Evolutionary conservation across 78 protist genomes (phyloP), one percentile per base, ranked within the genome.

Genomic region (Anaeramoeba ignava): DNA sequence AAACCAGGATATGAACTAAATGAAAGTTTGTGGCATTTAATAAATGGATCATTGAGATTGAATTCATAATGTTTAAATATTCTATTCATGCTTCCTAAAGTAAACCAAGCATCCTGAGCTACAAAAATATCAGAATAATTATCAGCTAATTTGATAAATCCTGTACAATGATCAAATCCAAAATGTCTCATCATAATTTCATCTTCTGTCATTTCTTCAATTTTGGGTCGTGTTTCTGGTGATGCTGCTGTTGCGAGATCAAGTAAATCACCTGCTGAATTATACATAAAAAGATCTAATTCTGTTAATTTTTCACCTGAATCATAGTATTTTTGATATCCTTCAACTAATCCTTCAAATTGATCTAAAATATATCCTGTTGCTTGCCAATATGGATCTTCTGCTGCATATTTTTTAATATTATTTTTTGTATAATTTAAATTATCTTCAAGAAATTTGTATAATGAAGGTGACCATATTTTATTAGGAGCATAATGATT

Each of bases 1-100:
- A 87, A 17, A 2, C 85, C 89, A 0, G 89, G 89, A 38, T 87
- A 87, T 39, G 84, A 80, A 33, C 83, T 67, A 39, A 86, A 82
- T 27, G 33, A 36, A 31, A 2, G 36, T 40, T 83, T 1, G 36
- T 40, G 39, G 37, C 23, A 31, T 34, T 36, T 2, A 17, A 38
- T 37, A 85, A 40, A 78, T 41, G 3, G 42, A 67, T n/a, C 37
- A 40, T 33, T 40, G 3, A 3, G 36, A 37, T n/a, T 17, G 41
- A 87, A 39, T 33, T 39, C 33, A 39, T 82, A 87, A 27, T 0
- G 1, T 34, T 87, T 87, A 23, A 68, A 38, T 1, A 87, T 31
- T 33, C 88, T 79, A 40, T 23, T 17, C 82, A 87, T 67, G 31
- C 86, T 34, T 2, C 82, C 81, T 42, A 78, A 87, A 17, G 73